Base-by-base conservation (phyloP, 1,284 basidiomycete species). In the Fomitiporia mediterranea region DNA sequence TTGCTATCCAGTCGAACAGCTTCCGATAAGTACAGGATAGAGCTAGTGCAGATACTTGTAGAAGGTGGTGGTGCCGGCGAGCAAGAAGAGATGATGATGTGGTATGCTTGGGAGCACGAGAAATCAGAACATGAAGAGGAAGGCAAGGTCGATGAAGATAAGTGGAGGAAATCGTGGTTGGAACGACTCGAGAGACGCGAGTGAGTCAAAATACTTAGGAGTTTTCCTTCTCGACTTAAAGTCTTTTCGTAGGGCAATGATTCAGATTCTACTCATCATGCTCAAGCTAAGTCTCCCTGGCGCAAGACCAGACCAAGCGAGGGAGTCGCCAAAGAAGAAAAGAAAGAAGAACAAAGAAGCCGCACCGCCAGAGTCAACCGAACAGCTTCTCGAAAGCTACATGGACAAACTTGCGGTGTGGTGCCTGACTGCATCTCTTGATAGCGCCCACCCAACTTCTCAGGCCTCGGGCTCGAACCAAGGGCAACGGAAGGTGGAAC, bases 351-450 rank as follows among this genome's bases (percentile, higher is more conserved):
- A 74, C 51, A 66, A 67, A 35, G 64, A 62, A 49, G 51, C 59
- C 42, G 55, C 60, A 50, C 35, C 59, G 39, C 54, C 60, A 48
- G 49, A 60, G 35, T 48, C 62, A 27, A 59, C 58, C 39, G 78
- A 80, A 54, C 82, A 83, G 34, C 74, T 76, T 11, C 68, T 90
- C 2, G 87, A 90, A 65, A 72, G 75, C 2, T 82, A 86, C 67
- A 86, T 88, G 83, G 88, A 90, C 69, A 85, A 82, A 64, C 69
- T 90, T 3, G 84, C 82, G 3, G 82, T 79, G 68, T 87, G 87
- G 85, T 87, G 89, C 63, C 76, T 89, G 9, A 70, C 83, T 60
- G 68, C 65, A 9, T 68, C 70, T 13, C 64, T 79, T 53, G 73
- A 74, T 32, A 67, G 59, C 37, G 64, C 59, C 55, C 44, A 58